Conservation (phyloP, 2,329 filamentous ascomycete species). For the Diaporthe sp. region DNA sequence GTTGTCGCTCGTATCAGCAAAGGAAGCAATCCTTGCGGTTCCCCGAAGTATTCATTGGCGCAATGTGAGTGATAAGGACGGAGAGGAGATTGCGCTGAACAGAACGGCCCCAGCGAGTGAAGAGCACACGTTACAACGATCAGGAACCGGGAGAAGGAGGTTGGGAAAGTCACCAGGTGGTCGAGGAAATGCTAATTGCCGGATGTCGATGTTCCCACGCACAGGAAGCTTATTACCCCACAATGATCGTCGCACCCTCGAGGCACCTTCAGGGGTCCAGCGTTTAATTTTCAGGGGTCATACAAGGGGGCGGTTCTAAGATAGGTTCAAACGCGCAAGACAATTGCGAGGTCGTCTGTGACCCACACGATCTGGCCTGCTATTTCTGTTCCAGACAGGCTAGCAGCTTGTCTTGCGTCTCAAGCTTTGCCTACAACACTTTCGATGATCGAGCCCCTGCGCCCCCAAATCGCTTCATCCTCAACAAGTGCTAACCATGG, state of each 20-base stretch:
- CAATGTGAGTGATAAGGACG: background rate
- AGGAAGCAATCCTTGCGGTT: constrained; percentile 12
- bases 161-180: background rate
- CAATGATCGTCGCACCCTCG: constrained; percentile 1
- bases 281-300: constrained; percentile 23
- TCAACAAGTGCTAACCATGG: background rate
- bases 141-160: background rate
- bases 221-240: constrained; percentile 26
- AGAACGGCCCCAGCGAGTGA: background rate
- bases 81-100: background rate
- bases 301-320: constrained; percentile 15
- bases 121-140: constrained; percentile 17
- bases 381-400: constrained; percentile 1
- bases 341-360: background rate
- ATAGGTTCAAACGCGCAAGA: constrained; percentile 17
- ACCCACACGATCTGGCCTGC: background rate
- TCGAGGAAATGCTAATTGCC: constrained; percentile 23
- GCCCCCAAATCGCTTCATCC: background rate
- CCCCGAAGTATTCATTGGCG: constrained; percentile 1
- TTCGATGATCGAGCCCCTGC: background rate
- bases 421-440: background rate
- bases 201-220: constrained; percentile 20
- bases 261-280: constrained; percentile 16
- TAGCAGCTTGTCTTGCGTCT: background rate
- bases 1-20: constrained; percentile 18